These are phyloP conservation scores for Kalmanozyma brasiliensis DNA, from an alignment of 1,284 basidiomycete genomes.

Conservation along the genomic window DNA sequence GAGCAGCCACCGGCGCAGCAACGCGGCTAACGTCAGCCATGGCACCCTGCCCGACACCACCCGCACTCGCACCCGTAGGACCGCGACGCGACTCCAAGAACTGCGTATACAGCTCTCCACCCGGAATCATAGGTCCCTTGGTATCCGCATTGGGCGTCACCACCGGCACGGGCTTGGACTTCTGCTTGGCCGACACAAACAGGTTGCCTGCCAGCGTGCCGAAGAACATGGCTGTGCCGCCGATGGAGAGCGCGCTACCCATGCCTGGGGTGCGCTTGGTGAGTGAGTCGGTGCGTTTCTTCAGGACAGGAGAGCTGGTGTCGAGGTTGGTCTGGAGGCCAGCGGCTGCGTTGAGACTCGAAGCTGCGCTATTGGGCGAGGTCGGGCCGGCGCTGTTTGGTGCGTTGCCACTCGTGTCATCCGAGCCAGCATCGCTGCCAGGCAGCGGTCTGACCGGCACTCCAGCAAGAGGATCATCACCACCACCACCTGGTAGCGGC, in stretches of 20 bases:
- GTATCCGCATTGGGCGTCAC: constrained; percentile 32
- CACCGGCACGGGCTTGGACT: constrained; percentile 30
- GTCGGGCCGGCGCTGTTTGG: too few relatives aligned
- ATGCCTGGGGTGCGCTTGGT: constrained; percentile 24
- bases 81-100: constrained; percentile 22
- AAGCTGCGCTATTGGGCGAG: too few relatives aligned
- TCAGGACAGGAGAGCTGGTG: constrained; percentile 12
- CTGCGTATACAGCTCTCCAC: constrained; percentile 30
- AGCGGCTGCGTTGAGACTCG: constrained; percentile 33
- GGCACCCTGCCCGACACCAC: neutral
- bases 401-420: too few relatives aligned
- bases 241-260: constrained; percentile 11
- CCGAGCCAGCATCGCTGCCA: too few relatives aligned
- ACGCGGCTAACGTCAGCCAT: neutral
- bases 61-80: neutral
- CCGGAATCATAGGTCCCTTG: constrained; percentile 19
- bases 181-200: constrained; percentile 9
- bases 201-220: constrained; percentile 24
- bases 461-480: too few relatives aligned
- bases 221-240: constrained; percentile 29
- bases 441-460: too few relatives aligned
- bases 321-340: constrained; percentile 9
- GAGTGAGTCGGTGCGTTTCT: constrained; percentile 21
- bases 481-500: too few relatives aligned
- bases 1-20: neutral